Conservation (phyloP, 2,329 filamentous ascomycete species). For the Volutella citrinella region DNA sequence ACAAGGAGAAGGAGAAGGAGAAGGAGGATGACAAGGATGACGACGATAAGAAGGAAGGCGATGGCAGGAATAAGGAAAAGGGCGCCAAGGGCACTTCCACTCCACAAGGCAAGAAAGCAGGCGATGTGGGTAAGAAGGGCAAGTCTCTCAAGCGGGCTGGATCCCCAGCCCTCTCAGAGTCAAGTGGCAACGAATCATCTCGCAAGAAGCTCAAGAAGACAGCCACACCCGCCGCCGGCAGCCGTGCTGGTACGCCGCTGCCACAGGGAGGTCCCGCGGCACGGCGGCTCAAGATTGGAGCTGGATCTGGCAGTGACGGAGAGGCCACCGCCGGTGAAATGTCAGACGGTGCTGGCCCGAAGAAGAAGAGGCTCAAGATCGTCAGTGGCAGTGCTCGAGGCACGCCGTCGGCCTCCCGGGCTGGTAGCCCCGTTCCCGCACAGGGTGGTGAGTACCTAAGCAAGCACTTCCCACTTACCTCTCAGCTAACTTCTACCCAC, state of each 20-base stretch:
- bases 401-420: slow-evolving; percentile 58
- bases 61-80: slow-evolving; percentile 51
- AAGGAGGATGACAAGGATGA: slow-evolving; percentile 53
- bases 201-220: slow-evolving; percentile 75
- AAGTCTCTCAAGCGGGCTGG: slow-evolving; percentile 77
- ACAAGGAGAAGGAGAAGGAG: slow-evolving; percentile 38
- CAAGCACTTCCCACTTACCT: slow-evolving; percentile 15
- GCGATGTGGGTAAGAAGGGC: slow-evolving; percentile 46
- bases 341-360: slow-evolving; percentile 50
- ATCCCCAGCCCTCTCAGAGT: slow-evolving; percentile 84
- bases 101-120: slow-evolving; percentile 45
- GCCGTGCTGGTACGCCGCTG: slow-evolving; percentile 55
- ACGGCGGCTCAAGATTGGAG: slow-evolving; percentile 42
- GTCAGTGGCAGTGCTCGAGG: slow-evolving; percentile 43
- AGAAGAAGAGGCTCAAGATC: slow-evolving; percentile 57
- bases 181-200: slow-evolving; percentile 84
- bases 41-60: slow-evolving; percentile 53
- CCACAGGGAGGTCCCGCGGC: slow-evolving; percentile 36
- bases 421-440: slow-evolving; percentile 55
- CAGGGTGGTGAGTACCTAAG: slow-evolving; percentile 28
- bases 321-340: slow-evolving; percentile 69
- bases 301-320: slow-evolving; percentile 67
- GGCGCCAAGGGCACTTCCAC: slow-evolving; percentile 64
- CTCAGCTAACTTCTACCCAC: too few species aligned
- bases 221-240: slow-evolving; percentile 44